Evolutionary conservation across 1,139 yeast genomes (phyloP).

Genomic region (Meyerozyma smithsonii): DNA sequence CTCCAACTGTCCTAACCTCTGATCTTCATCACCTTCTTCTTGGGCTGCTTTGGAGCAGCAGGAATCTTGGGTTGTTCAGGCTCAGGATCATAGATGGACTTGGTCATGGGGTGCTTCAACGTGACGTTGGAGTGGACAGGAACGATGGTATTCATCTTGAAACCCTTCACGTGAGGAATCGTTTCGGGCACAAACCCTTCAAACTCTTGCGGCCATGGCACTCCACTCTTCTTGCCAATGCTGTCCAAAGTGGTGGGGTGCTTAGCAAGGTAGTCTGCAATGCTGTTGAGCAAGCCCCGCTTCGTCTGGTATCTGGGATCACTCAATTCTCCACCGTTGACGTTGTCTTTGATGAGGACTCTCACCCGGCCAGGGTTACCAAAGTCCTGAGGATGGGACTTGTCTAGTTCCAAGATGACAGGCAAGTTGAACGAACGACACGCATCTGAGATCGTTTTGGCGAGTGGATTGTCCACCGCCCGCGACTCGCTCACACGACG

Average conservation of each 20-base stretch:
- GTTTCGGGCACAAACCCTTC: conserved; percentile 53
- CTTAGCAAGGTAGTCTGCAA: conserved; percentile 57
- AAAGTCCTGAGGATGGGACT: conserved; percentile 93
- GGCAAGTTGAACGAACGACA: conserved; percentile 48
- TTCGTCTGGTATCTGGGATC: conserved; percentile 49
- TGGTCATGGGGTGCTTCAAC: conserved; percentile 82
- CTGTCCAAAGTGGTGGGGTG: conserved; percentile 72
- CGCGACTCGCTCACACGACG: conserved; percentile 63
- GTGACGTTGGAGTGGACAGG: conserved; percentile 80
- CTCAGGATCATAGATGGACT: conserved; percentile 55
- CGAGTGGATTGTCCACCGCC: conserved; percentile 86
- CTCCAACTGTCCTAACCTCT: conserved; percentile 25
- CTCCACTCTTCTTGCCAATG: conserved; percentile 45
- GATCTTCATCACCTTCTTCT: conserved; percentile 48
- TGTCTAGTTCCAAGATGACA: conserved; percentile 66
- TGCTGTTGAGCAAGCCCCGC: conserved; percentile 57
- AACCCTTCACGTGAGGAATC: conserved; percentile 77
- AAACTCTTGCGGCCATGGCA: conserved; percentile 62
- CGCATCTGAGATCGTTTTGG: conserved; percentile 73
- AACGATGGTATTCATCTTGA: conserved; percentile 77
- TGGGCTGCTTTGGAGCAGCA: conserved; percentile 45
- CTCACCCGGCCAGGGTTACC: conserved; percentile 96
- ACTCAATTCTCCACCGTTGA: conserved; percentile 35
- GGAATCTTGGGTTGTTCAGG: conserved; percentile 39
- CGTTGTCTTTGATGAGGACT: conserved; percentile 49